Evolutionary conservation across 495 filamentous ascomycete genomes (phyloP).

Genomic region (Tirmania nivea): DNA sequence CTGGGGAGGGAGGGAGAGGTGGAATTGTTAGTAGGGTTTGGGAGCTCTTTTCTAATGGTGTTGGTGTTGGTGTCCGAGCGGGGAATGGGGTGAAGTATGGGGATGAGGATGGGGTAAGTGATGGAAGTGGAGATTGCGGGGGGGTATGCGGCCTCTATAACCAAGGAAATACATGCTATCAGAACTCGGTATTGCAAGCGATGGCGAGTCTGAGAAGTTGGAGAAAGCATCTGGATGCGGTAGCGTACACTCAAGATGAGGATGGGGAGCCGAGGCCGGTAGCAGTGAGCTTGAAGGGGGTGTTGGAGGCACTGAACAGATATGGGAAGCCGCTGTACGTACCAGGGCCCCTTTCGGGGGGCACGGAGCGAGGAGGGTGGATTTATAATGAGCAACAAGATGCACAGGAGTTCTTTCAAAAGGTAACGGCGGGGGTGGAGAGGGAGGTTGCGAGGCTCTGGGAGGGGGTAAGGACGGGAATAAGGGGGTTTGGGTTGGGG

Average conservation of each 20-base stretch:
- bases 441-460: constrained; percentile 40
- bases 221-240: constrained; percentile 3
- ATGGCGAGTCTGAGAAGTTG: constrained; percentile 40
- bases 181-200: constrained; percentile 77
- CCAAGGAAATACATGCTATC: constrained; percentile 86
- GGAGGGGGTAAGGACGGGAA: constrained; percentile 21
- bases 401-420: constrained; percentile 92
- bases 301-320: constrained; percentile 10
- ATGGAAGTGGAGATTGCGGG: neutral
- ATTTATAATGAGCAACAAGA: constrained; percentile 56
- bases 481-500: constrained; percentile 4
- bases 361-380: constrained; percentile 13
- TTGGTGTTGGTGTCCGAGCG: too few relatives aligned
- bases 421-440: constrained; percentile 69
- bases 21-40: too few relatives aligned
- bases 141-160: constrained; percentile 49
- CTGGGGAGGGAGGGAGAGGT: too few relatives aligned
- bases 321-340: neutral
- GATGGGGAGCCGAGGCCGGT: neutral
- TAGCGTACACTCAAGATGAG: constrained; percentile 6
- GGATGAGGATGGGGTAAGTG: neutral
- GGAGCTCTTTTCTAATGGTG: too few relatives aligned
- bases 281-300: neutral
- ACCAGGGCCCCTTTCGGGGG: neutral
- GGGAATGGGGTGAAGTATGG: too few relatives aligned